These are phyloP conservation scores for Pseudoneurospora amorphoporcata DNA, from an alignment of 495 filamentous ascomycete species.

Conservation along the genomic window DNA sequence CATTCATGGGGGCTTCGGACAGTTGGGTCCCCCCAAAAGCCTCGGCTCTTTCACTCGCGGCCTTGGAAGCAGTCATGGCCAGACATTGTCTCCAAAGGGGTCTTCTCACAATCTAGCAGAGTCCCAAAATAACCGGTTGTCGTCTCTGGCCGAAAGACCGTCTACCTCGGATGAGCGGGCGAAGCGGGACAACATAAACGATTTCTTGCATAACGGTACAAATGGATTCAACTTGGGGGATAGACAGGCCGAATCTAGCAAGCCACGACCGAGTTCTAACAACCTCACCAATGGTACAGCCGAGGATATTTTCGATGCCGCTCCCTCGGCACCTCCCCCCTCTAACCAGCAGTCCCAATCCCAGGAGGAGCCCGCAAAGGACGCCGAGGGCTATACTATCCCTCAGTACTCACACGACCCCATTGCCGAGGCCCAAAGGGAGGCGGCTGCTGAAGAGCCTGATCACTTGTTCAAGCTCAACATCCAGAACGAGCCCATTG, in stretches of 20 bases:
- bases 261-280: constrained; percentile 16
- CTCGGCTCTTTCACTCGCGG: constrained; percentile 43
- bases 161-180: constrained; percentile 19
- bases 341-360: constrained; percentile 21
- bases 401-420: constrained; percentile 61
- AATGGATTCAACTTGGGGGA: constrained; percentile 29
- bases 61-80: constrained; percentile 39
- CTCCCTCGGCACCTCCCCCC: constrained; percentile 37
- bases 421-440: constrained; percentile 72
- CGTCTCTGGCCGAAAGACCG: constrained; percentile 40
- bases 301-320: constrained; percentile 33
- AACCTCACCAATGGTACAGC: constrained; percentile 28
- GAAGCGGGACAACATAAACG: background rate
- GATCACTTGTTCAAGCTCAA: constrained; percentile 81
- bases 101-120: constrained; percentile 47
- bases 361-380: constrained; percentile 31
- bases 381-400: constrained; percentile 60
- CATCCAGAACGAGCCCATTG: constrained; percentile 86
- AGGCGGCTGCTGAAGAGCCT: constrained; percentile 52
- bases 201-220: constrained; percentile 29
- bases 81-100: constrained; percentile 37
- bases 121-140: constrained; percentile 35
- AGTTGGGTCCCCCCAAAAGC: constrained; percentile 34
- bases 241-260: constrained; percentile 14
- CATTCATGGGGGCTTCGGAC: constrained; percentile 41